Base-by-base conservation (phyloP, 805 yeast genomes). In the Yamadazyma kitorensis region DNA sequence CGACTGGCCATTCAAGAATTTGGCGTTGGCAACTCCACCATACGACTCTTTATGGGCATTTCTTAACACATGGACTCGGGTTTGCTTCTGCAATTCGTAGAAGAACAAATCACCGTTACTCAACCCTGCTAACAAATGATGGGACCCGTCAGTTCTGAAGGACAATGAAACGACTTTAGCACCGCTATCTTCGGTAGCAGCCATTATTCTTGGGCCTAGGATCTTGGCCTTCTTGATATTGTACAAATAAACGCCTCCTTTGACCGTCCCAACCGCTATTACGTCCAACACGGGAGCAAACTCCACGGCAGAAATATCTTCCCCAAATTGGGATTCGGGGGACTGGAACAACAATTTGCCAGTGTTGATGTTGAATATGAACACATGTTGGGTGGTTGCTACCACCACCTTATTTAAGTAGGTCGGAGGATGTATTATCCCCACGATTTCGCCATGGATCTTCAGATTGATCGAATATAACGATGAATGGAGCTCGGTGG, bases 1-100 rank as follows among this genome's bases (percentile, higher is more conserved):
- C 0, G 98, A 89, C 61, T 91, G 98, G 3, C 97, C 97, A 47
- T 86, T 82, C 37, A 93, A 65, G 56, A 87, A 93, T 29, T 74
- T 68, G 4, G 78, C 85, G 33, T 74, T 76, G 4, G 87, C 66
- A 10, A 88, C 79, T 46, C 96, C 96, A 15, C 95, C 95, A 37
- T 70, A 71, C 1, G 70, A 46, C 47, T 82, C 91, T 34, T 70
- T 71, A 54, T 91, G 97, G 8, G 87, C 82, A 34, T 71, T 70
- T 47, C 85, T 72, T 41, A 88, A 62, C 4, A 82, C 67, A 50
- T 89, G 97, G 17, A 89, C 79, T 43, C 96, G 73, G 3, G 88
- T 51, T 37, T 76, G 75, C 43, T 75, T 72, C 40, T 80, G 78
- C 47, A 93, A 64, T 57, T 93, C 96, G 51, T 86, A 88, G 58